Base-by-base conservation (phyloP, 2,329 filamentous ascomycete species). In the Blumeriella jaapii region DNA sequence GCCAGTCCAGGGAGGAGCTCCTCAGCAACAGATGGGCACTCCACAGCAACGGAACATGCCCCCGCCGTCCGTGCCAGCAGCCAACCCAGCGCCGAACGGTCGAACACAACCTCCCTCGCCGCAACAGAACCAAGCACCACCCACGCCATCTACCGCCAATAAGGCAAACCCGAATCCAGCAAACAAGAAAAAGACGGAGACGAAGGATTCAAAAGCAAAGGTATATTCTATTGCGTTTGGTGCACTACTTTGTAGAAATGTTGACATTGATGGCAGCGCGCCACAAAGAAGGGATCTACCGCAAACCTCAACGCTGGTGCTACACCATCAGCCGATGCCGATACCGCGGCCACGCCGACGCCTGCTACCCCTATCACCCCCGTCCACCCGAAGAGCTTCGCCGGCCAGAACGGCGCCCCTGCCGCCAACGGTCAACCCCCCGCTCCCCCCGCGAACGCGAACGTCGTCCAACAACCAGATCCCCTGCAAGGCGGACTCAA, bases 181-280 rank as follows among this genome's bases (percentile, higher is more conserved):
- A n/a, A n/a, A n/a, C n/a, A n/a, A 84, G 59, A 86, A 84, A 59
- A 89, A 89, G 69, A 82, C 84, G 64, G 74, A 81, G 1, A 82
- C 82, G 54, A 89, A 89, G 70, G 84, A 86, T 64, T 70, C 71
- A 4, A 81, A 78, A 58, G 41, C 49, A 47, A 83, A 84, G 75
- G 79, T 82, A 69, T 62, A 63, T 52, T 49, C 44, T 42, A 46
- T 52, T 49, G 47, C 45, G 46, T 50, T 50, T 39, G 47, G 50
- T 46, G 44, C 38, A 47, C 46, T 48, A 51, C 49, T 51, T 55
- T 54, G 48, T 52, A 45, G 50, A 55, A 52, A 54, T 51, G 49
- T 50, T 47, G 44, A 53, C 45, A 45, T 55, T 54, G 45, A 54
- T 51, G 38, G 47, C 44, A 57, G 53, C 54, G 53, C 35, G 39